Evolutionary conservation across 306 rosid genomes (phyloP).

Genomic region (Fragaria iinumae): DNA sequence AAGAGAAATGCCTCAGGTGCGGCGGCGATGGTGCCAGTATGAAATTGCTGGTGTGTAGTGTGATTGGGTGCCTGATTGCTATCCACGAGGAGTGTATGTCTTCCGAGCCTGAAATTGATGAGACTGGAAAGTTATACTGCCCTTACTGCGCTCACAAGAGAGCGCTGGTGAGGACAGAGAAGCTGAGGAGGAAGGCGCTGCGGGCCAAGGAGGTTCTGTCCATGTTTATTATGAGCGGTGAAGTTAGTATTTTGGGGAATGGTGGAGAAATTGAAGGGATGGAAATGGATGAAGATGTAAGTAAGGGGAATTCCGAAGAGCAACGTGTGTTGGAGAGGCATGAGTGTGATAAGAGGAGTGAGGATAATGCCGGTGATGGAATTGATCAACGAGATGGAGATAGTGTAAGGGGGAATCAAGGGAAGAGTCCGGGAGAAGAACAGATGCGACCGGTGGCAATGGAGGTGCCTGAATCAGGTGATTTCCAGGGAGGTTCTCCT

Average conservation of each 20-base stretch:
- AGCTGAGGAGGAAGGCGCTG: constrained; percentile 38
- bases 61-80: constrained; percentile 48
- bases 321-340: neutral
- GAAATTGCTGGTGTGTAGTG: constrained; percentile 46
- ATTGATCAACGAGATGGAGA: constrained; percentile 2
- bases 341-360: constrained; percentile 6
- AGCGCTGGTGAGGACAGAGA: constrained; percentile 20
- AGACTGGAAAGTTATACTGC: constrained; percentile 53
- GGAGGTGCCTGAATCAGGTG: constrained; percentile 34
- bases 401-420: constrained; percentile 19
- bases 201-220: constrained; percentile 44
- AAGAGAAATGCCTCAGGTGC: constrained; percentile 47
- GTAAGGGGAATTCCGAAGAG: neutral
- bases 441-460: constrained; percentile 14
- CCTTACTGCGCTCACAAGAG: constrained; percentile 62
- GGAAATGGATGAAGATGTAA: neutral
- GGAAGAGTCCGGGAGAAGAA: constrained; percentile 22
- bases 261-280: neutral
- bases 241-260: neutral
- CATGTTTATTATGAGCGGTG: constrained; percentile 30
- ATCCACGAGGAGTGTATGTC: constrained; percentile 55
- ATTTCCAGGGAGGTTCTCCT: constrained; percentile 18
- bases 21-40: constrained; percentile 27
- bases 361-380: constrained; percentile 16
- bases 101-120: constrained; percentile 53